These are phyloP conservation scores for Aspergillus clavatus DNA, from an alignment of 2,329 filamentous ascomycete genomes.

Conservation along the genomic window DNA sequence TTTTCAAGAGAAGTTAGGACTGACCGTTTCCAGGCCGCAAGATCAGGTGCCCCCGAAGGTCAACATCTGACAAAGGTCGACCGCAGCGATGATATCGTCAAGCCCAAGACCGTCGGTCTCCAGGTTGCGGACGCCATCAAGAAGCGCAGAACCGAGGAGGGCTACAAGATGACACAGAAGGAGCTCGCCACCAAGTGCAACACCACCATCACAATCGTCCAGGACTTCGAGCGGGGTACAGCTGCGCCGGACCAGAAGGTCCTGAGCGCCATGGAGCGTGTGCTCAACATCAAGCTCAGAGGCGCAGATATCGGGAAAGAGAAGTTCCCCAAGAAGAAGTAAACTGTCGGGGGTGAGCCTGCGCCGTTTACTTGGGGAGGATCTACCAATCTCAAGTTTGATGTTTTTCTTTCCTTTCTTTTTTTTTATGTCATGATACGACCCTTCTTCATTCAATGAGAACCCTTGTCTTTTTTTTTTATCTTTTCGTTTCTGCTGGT, in stretches of 20 bases:
- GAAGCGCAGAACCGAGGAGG: constrained; percentile 70
- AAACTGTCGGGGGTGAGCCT: constrained; percentile 27
- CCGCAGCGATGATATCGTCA: constrained; percentile 94
- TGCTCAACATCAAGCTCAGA: constrained; percentile 82
- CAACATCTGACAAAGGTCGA: constrained; percentile 98
- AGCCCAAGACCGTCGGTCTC: constrained; percentile 84
- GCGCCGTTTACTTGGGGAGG: constrained; percentile 20
- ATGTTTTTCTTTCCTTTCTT: constrained; percentile 14
- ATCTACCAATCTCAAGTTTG: constrained; percentile 10
- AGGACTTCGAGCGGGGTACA: constrained; percentile 77
- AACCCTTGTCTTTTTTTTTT: constrained; percentile 12
- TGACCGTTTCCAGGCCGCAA: constrained; percentile 36
- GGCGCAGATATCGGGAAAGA: constrained; percentile 80
- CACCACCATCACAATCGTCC: constrained; percentile 72
- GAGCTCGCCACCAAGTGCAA: constrained; percentile 82
- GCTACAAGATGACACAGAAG: constrained; percentile 96
- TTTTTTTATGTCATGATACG: constrained; percentile 21
- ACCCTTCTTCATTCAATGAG: constrained; percentile 15
- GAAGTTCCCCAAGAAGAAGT: constrained; percentile 73
- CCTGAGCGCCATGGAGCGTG: constrained; percentile 69
- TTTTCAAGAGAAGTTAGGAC: constrained; percentile 7
- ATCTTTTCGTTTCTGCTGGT: constrained; percentile 25
- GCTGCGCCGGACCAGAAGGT: constrained; percentile 81
- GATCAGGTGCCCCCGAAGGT: constrained; percentile 61
- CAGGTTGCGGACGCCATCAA: constrained; percentile 79